phyloP scores from a whole-genome alignment of 2,329 filamentous ascomycete species.

The Colletotrichum abscissum region DNA sequence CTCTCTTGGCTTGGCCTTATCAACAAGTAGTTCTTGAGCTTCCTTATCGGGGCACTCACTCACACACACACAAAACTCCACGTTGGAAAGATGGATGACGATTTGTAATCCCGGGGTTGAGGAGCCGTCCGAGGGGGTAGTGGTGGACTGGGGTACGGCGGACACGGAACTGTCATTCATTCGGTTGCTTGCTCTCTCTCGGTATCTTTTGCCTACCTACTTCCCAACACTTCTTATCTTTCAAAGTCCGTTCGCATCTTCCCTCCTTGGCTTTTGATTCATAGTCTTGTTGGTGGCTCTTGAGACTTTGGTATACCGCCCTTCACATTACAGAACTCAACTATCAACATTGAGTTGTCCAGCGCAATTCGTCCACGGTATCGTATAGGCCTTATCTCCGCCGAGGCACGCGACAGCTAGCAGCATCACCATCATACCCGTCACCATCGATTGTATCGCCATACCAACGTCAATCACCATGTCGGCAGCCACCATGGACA shows the following conservation, averaged over 20 bases:
- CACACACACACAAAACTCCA: not conserved
- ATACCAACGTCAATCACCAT: not conserved
- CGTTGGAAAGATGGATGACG: constrained; percentile 26
- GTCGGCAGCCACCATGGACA: constrained; percentile 17
- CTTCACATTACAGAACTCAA: too few species aligned
- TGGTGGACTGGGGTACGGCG: not conserved
- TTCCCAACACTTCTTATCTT: not conserved
- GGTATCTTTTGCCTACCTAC: not conserved
- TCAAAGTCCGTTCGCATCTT: not conserved
- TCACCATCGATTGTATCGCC: not conserved
- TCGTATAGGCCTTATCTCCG: not conserved
- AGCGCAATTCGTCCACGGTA: not conserved
- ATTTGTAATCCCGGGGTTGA: constrained; percentile 31
- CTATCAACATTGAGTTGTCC: not conserved
- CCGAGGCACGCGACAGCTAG: not conserved
- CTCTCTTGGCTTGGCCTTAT: constrained; percentile 16
- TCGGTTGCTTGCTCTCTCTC: not conserved
- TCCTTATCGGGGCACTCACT: constrained; percentile 27
- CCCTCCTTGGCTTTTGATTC: not conserved
- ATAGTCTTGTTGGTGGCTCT: not conserved
- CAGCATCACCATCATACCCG: not conserved
- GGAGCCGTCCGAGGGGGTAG: not conserved
- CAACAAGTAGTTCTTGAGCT: constrained; percentile 21
- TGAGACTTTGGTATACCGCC: not conserved
- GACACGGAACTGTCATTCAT: not conserved